Conservation (phyloP, 768 basidiomycete genomes). For the Russula emetica region DNA sequence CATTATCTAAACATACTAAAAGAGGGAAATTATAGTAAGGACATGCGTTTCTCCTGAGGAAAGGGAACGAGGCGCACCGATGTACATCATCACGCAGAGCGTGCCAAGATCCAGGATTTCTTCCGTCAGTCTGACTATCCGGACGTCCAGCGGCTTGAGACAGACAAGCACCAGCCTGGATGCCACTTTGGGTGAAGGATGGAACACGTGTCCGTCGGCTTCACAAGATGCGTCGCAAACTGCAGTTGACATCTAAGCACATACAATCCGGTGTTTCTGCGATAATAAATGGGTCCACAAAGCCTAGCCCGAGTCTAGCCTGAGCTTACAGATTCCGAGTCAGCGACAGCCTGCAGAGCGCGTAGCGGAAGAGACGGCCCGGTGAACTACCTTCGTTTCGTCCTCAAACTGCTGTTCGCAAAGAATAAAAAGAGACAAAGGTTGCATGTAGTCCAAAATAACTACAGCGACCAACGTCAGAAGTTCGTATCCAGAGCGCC, state of each 20-base stretch:
- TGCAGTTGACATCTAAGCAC: constrained; percentile 82
- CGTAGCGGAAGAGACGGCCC: too few relatives aligned
- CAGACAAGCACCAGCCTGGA: constrained; percentile 22
- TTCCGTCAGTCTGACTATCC: constrained; percentile 16
- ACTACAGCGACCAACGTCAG: too few relatives aligned
- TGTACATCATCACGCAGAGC: not conserved
- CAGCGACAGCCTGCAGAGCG: too few relatives aligned
- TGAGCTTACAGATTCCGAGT: too few relatives aligned
- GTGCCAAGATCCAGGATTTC: constrained; percentile 2
- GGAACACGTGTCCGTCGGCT: constrained; percentile 20
- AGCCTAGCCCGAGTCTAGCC: too few relatives aligned
- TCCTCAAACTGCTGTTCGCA: too few relatives aligned
- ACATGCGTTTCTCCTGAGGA: not conserved
- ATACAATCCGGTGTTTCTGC: constrained; percentile 85
- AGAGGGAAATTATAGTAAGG: not conserved
- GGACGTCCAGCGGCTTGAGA: constrained; percentile 20
- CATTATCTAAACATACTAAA: not conserved
- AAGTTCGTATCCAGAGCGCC: too few relatives aligned
- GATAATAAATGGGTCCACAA: constrained; percentile 86
- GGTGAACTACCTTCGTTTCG: too few relatives aligned
- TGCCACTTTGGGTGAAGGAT: constrained; percentile 23
- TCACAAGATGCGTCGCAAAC: constrained; percentile 71
- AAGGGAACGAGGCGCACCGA: not conserved
- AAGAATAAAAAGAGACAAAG: too few relatives aligned
- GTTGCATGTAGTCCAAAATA: too few relatives aligned